Conservation (phyloP, 352 stramenopile genomes). For the Globisporangium abappressorium region DNA sequence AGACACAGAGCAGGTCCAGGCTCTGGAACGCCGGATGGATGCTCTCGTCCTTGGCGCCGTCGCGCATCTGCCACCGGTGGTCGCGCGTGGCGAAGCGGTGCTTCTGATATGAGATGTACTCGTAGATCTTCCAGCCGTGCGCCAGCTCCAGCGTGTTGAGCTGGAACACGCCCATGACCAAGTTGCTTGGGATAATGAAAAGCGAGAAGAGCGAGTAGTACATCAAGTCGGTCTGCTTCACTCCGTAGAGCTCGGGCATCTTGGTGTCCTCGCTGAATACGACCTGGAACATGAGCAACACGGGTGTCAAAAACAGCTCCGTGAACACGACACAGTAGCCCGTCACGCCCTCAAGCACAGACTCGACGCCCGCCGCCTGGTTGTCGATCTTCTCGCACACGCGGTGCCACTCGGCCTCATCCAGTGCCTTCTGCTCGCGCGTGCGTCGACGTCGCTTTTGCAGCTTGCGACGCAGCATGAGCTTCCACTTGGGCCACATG, state of each 20-base stretch:
- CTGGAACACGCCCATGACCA: slow-evolving; percentile 93
- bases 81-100: slow-evolving; percentile 94
- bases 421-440: slow-evolving; percentile 89
- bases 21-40: slow-evolving; percentile 91
- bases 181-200: slow-evolving; percentile 94
- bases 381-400: slow-evolving; percentile 95
- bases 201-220: slow-evolving; percentile 95
- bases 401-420: slow-evolving; percentile 90
- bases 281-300: slow-evolving; percentile 88
- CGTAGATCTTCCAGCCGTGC: slow-evolving; percentile 96
- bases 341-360: slow-evolving; percentile 87
- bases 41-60: slow-evolving; percentile 88
- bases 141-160: slow-evolving; percentile 95
- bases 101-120: slow-evolving; percentile 96
- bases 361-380: slow-evolving; percentile 91
- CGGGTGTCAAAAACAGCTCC: slow-evolving; percentile 83
- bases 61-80: slow-evolving; percentile 90
- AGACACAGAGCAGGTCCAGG: slow-evolving; percentile 95
- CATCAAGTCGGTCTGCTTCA: slow-evolving; percentile 91
- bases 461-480: slow-evolving; percentile 81
- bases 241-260: slow-evolving; percentile 92
- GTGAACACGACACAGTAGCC: slow-evolving; percentile 91
- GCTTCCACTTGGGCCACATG: slow-evolving; percentile 90
- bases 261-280: slow-evolving; percentile 87
- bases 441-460: slow-evolving; percentile 73